These are phyloP conservation scores for Isoetes taiwanensis DNA, from an alignment of 75 land plant species.

Conservation along the genomic window DNA sequence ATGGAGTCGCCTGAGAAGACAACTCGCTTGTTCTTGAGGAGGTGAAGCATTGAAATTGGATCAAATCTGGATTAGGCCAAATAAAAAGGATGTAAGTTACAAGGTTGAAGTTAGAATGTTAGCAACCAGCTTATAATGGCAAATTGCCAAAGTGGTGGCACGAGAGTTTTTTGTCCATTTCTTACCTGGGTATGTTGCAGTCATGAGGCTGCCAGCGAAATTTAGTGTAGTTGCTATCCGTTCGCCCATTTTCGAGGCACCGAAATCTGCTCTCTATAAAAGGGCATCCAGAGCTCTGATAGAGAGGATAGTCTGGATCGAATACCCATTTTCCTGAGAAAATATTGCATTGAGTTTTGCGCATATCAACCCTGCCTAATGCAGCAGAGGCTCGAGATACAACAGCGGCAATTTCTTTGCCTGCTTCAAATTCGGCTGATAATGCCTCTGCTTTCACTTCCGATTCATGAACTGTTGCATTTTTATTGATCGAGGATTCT, in stretches of 20 bases:
- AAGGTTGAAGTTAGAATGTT: too few species aligned
- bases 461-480: too few species aligned
- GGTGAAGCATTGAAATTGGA: conserved; percentile 42
- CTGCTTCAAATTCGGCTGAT: too few species aligned
- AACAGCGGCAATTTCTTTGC: too few species aligned
- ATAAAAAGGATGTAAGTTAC: too few species aligned
- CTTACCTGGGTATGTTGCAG: conserved; percentile 48
- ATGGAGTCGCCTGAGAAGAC: conserved; percentile 68
- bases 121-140: too few species aligned
- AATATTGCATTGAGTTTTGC: conserved; percentile 32
- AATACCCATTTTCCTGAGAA: conserved; percentile 61
- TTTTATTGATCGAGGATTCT: too few species aligned
- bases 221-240: conserved; percentile 42
- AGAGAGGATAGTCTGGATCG: conserved; percentile 47
- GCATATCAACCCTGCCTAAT: too few species aligned
- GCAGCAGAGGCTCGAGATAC: too few species aligned
- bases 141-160: too few species aligned
- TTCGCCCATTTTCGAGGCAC: conserved; percentile 46
- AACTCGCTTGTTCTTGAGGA: conserved; percentile 30
- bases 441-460: too few species aligned
- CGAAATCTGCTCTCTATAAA: conserved; percentile 44
- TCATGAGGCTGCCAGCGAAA: conserved; percentile 42
- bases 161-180: background rate
- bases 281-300: conserved; percentile 37
- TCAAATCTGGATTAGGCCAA: conserved; percentile 41